Conservation (phyloP, 2,329 filamentous ascomycete genomes). For the Pyricularia grisea region DNA sequence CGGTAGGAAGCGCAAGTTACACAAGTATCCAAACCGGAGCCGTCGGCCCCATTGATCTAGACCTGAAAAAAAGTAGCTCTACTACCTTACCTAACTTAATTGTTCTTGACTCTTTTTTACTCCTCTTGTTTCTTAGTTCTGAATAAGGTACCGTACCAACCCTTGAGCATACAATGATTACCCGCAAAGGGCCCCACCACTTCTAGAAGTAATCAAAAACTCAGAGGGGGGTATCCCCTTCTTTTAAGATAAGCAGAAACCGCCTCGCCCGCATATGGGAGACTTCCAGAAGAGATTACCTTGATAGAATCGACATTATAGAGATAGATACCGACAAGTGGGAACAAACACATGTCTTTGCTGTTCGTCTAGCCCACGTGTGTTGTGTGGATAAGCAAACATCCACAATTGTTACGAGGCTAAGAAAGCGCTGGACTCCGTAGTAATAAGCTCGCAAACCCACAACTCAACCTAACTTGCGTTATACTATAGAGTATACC, state of each 20-base stretch:
- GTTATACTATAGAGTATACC: background rate
- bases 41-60: background rate
- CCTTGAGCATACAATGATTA: background rate
- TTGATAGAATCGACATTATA: background rate
- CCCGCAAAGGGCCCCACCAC: background rate
- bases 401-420: background rate
- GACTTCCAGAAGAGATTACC: background rate
- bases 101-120: background rate
- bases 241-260: background rate
- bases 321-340: background rate
- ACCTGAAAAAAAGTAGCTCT: background rate
- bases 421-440: background rate
- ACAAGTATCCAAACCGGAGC: background rate
- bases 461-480: background rate
- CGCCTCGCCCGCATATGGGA: background rate
- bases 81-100: background rate
- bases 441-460: background rate
- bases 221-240: background rate
- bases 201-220: background rate
- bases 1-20: background rate
- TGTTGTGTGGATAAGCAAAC: background rate
- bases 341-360: background rate
- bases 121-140: background rate
- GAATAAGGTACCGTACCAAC: background rate
- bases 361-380: background rate